Conservation (phyloP, 306 rosid species). For the peach (Prunus persica) region DNA sequence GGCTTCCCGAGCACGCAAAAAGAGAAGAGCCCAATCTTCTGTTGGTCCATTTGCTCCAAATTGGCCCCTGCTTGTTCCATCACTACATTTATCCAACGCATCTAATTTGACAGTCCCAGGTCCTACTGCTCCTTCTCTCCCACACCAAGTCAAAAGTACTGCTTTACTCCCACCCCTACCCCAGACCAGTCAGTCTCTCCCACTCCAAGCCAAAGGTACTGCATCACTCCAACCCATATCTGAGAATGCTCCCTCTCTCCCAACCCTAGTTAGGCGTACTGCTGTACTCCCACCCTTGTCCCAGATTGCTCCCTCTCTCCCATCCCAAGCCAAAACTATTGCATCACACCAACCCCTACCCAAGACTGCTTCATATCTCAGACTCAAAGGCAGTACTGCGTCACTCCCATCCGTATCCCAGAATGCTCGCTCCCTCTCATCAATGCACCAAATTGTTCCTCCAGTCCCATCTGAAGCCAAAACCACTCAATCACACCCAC, state of each 20-base stretch:
- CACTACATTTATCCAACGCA: background rate
- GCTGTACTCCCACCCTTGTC: background rate
- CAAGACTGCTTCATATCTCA: background rate
- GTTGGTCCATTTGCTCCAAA: background rate
- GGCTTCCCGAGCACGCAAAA: background rate
- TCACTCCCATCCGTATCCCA: background rate
- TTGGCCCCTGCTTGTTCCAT: background rate
- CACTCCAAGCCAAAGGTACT: background rate
- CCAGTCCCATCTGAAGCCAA: background rate
- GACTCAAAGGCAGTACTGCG: background rate
- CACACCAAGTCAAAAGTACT: background rate
- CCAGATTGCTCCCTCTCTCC: background rate
- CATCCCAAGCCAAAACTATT: background rate
- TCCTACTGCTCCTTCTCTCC: background rate
- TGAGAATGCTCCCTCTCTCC: background rate
- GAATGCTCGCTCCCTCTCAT: background rate
- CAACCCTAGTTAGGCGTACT: background rate
- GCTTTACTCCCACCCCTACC: background rate
- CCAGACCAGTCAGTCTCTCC: background rate
- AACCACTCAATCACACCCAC: background rate
- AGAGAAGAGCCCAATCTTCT: slow-evolving; percentile 1
- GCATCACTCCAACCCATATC: background rate
- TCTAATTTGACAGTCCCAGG: background rate
- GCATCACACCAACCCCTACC: background rate
- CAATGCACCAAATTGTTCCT: background rate